phyloP scores from a whole-genome alignment of 1,284 basidiomycete genomes.

The Cystobasidium sp. region DNA sequence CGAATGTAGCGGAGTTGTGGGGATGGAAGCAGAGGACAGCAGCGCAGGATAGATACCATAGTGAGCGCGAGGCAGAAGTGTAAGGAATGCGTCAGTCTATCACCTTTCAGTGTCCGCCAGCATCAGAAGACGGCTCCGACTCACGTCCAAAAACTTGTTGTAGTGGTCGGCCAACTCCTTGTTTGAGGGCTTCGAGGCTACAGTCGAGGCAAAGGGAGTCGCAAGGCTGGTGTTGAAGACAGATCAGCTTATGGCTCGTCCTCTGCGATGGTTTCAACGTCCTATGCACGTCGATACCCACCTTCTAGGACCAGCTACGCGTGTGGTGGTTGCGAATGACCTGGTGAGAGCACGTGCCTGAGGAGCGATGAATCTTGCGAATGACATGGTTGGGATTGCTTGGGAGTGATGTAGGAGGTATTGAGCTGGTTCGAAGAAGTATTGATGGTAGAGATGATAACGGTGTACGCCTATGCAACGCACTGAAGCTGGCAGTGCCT shows the following conservation, averaged over 20 bases:
- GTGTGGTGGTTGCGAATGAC: slow-evolving; percentile 2
- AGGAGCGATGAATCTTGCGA: slow-evolving; percentile 13
- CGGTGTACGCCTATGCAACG: background rate
- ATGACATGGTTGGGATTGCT: background rate
- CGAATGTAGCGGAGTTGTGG: too few species aligned
- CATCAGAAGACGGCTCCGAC: too few species aligned
- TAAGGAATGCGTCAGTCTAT: background rate
- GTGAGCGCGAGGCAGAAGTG: background rate
- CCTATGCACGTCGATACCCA: background rate
- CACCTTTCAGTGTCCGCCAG: too few species aligned
- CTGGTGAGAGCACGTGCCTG: slow-evolving; percentile 26
- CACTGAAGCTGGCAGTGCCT: background rate
- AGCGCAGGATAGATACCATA: background rate
- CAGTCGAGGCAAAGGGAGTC: slow-evolving; percentile 13
- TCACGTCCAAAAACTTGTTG: slow-evolving; percentile 33
- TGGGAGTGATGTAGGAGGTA: background rate
- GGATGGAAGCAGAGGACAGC: background rate
- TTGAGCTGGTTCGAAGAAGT: background rate
- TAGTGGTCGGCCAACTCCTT: slow-evolving; percentile 29
- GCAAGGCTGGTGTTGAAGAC: slow-evolving; percentile 3
- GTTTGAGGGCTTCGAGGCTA: background rate
- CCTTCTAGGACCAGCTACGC: slow-evolving; percentile 34
- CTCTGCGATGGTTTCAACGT: background rate
- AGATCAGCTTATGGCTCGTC: background rate
- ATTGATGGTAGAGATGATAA: background rate